These are phyloP conservation scores for Spergularia azorica DNA, from an alignment of 179 eudicot genomes.

Conservation along the genomic window DNA sequence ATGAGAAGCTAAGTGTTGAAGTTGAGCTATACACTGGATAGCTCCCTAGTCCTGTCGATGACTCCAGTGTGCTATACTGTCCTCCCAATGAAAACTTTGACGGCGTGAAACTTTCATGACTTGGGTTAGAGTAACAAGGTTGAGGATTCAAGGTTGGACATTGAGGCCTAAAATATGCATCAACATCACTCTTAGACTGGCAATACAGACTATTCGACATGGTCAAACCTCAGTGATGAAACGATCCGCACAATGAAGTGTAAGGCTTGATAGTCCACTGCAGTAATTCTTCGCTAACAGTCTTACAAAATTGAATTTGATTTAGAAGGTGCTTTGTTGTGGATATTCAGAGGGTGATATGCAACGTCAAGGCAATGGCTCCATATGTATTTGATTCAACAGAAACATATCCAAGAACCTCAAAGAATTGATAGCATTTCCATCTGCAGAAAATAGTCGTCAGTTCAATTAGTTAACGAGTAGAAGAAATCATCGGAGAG, in stretches of 20 bases:
- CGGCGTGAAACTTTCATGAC: slow-evolving; percentile 25
- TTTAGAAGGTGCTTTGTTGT: not conserved
- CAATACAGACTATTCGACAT: slow-evolving; percentile 61
- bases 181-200: slow-evolving; percentile 51
- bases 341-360: not conserved
- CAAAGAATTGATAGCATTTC: not conserved
- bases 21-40: slow-evolving; percentile 39
- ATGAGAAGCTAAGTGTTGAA: slow-evolving; percentile 40
- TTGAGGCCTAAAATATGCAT: slow-evolving; percentile 42
- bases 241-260: too few relatives aligned
- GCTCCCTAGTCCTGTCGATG: slow-evolving; percentile 43
- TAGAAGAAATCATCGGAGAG: not conserved
- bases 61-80: slow-evolving; percentile 56
- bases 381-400: not conserved
- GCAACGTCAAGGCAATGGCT: not conserved
- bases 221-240: slow-evolving; percentile 1
- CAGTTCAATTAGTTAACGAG: not conserved
- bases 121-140: slow-evolving; percentile 30
- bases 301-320: not conserved
- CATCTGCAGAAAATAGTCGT: slow-evolving; percentile 7
- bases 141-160: slow-evolving; percentile 46
- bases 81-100: slow-evolving; percentile 32
- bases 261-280: not conserved
- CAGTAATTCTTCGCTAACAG: not conserved
- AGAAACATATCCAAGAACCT: not conserved